Base-by-base conservation (phyloP, 805 yeast genomes). In the Barnettozyma wickerhamii region DNA sequence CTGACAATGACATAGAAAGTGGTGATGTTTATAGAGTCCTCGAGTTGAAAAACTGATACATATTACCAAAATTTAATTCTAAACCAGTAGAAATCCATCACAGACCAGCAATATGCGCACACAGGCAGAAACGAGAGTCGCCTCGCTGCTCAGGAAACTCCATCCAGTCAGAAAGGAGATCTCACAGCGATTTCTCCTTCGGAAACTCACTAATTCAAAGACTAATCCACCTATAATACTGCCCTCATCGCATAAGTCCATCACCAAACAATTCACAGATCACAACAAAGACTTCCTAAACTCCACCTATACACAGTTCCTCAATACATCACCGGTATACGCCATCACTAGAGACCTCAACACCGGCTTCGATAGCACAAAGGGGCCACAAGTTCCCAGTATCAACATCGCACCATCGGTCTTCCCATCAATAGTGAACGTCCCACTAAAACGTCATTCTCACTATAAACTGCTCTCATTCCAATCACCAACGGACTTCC, bases 1-100 rank as follows among this genome's bases (percentile, higher is more conserved):
- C 30, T 18, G 42, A 43, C 34, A 50, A 51, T 64, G 19, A 13
- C 7, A 7, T 50, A 7, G 42, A 37, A 5, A 19, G 21, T 18
- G 35, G 9, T 19, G 21, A 13, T 6, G n/a, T 28, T 10, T 20
- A 21, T 9, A n/a, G 14, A 13, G 26, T 27, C 7, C 28, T 35
- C 19, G 31, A 35, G 9, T 12, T 12, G 28, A 18, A 30, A 30
- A 30, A 30, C 13, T 12, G n/a, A n/a, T n/a, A n/a, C n/a, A n/a
- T n/a, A n/a, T n/a, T n/a, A n/a, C n/a, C n/a, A n/a, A n/a, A n/a
- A n/a, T n/a, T n/a, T n/a, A n/a, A n/a, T n/a, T n/a, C n/a, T n/a
- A n/a, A n/a, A n/a, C n/a, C n/a, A n/a, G n/a, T n/a, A n/a, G n/a
- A n/a, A n/a, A n/a, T n/a, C n/a, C n/a, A n/a, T n/a, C n/a, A n/a